Conservation (phyloP, 2,329 filamentous ascomycete species). For the Huntiella bhutanensis region DNA sequence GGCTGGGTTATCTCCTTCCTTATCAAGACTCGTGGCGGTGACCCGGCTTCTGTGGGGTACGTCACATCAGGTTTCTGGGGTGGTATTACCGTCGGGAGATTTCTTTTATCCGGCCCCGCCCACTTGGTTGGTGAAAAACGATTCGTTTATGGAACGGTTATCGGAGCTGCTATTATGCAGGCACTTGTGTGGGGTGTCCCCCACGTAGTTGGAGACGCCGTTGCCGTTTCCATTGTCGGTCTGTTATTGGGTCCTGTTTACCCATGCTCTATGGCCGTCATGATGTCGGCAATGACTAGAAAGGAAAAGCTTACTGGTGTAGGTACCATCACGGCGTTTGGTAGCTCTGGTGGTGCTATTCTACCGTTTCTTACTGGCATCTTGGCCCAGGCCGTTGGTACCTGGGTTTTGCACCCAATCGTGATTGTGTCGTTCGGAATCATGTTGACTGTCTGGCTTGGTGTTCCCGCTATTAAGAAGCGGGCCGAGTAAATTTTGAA, state of each 20-base stretch:
- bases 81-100: constrained; percentile 59
- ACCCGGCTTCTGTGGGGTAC: constrained; percentile 56
- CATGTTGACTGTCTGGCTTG: constrained; percentile 49
- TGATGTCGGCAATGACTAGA: constrained; percentile 39
- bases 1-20: constrained; percentile 80
- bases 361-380: constrained; percentile 48
- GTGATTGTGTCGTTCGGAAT: constrained; percentile 43
- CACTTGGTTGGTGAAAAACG: constrained; percentile 49
- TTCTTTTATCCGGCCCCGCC: constrained; percentile 48
- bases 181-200: constrained; percentile 63
- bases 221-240: constrained; percentile 51
- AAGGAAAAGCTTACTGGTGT: constrained; percentile 43
- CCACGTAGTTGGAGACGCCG: constrained; percentile 51
- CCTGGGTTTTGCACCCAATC: constrained; percentile 48
- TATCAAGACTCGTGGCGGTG: constrained; percentile 50
- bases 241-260: constrained; percentile 63
- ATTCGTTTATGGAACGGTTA: constrained; percentile 44
- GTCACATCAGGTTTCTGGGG: constrained; percentile 55
- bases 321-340: constrained; percentile 50
- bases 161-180: constrained; percentile 47
- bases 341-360: constrained; percentile 47
- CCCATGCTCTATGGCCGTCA: constrained; percentile 49
- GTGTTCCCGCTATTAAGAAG: constrained; percentile 37
- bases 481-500: constrained; percentile 30
- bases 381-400: constrained; percentile 40